Evolutionary conservation across 768 basidiomycete genomes (phyloP).

Genomic region (Psilocybe cubensis): DNA sequence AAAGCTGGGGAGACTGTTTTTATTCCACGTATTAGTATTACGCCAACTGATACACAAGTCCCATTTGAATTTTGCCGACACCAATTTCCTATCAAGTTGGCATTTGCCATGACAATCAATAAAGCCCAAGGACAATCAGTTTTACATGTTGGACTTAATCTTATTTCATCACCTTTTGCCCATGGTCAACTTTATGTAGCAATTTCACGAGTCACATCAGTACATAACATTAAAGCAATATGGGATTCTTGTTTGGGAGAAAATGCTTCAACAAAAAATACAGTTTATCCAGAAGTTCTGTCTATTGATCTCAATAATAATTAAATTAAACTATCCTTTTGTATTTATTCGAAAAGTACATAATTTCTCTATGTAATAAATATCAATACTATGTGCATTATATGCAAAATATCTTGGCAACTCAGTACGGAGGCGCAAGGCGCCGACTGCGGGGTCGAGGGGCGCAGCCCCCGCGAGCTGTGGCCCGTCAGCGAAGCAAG

Average conservation of each 20-base stretch:
- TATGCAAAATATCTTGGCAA: too few relatives aligned
- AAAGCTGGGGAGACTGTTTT: constrained; percentile 36
- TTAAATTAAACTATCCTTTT: too few relatives aligned
- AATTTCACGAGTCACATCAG: constrained; percentile 1
- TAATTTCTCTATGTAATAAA: too few relatives aligned
- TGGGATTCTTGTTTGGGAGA: background rate
- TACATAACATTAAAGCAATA: constrained; percentile 4
- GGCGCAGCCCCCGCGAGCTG: too few relatives aligned
- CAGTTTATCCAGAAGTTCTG: constrained; percentile 6
- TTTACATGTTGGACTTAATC: constrained; percentile 6
- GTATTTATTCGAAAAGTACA: too few relatives aligned
- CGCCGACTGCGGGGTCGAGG: too few relatives aligned
- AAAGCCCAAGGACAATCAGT: constrained; percentile 54
- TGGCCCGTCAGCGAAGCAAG: too few relatives aligned
- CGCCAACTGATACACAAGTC: constrained; percentile 28
- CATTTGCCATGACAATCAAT: constrained; percentile 53
- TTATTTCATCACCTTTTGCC: constrained; percentile 32
- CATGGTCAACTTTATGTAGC: constrained; percentile 44
- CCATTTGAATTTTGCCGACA: constrained; percentile 32
- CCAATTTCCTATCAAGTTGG: constrained; percentile 47
- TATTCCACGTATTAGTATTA: constrained; percentile 42
- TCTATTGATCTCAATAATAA: too few relatives aligned
- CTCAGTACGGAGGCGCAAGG: too few relatives aligned
- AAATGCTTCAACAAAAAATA: background rate
- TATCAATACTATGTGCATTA: too few relatives aligned